Base-by-base conservation (phyloP, 306 rosid species). In the Cucurbita pepo region DNA sequence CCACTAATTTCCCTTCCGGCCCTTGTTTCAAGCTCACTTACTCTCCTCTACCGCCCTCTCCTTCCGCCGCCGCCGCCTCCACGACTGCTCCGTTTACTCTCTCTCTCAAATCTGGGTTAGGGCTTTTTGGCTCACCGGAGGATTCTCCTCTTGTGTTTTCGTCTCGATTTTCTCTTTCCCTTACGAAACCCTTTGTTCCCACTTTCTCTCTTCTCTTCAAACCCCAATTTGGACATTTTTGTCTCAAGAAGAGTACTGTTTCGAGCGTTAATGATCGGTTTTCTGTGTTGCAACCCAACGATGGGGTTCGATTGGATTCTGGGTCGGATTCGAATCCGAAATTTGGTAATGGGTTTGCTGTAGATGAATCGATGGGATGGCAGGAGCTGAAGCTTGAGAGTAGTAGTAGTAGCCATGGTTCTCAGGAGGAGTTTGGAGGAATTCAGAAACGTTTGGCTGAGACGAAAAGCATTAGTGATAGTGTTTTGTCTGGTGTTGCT, bases 61-160 rank as follows among this genome's bases (percentile, higher is more conserved):
- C 88, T 77, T 74, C 84, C 41, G 91, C 92, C 77, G 73, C 81
- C 56, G 34, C 34, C 34, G 34, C 34, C 34, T 7, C 86, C 40
- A 8, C 80, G 48, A 19, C 86, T 9, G 41, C 78, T 30, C 95
- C 96, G 11, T 76, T 88, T 71, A 87, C 96, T 69, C 81, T 93
- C 55, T 86, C 91, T 63, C 87, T 93, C 18, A 93, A 88, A 79
- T 93, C 96, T 22, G 98, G 98, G 53, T 80, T 93, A 10, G 97
- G 97, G 57, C 50, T 84, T 8, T 83, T 84, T 54, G 98, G 98
- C 76, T 88, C 94, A 19, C 90, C 97, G 0, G 56, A 61, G 15
- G 50, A 73, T 79, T 94, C 98, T 44, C 97, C 97, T 79, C 91
- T 94, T 30, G 65, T 87, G 52, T 94, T 94, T 78, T 90, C 88